Evolutionary conservation across 768 basidiomycete genomes (phyloP), one percentile per base, ranked within the genome.

Genomic region (Xanthoconium stramineum): DNA sequence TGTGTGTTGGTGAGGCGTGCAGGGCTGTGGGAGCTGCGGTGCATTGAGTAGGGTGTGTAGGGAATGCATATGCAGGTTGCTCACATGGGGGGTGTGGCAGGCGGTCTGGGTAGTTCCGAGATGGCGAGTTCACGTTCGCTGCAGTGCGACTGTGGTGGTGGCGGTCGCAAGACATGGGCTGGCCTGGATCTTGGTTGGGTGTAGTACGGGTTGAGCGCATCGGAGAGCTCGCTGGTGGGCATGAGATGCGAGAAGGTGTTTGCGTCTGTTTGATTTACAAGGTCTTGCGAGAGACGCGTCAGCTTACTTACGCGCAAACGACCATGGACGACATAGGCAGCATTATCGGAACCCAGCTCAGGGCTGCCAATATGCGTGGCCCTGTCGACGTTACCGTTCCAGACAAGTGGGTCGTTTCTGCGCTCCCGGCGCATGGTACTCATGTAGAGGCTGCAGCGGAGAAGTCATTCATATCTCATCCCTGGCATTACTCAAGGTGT

Each of bases 401-500:
- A 47, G 91, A 93, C 80, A 92, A 89, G 90, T 91, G 61, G 47
- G 79, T 65, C 33, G 53, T 45, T 35, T 45, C n/a, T 14, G 28
- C 19, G 54, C 48, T 44, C 50, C 29, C 20, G 37, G 19, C 24
- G 19, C 43, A 24, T n/a, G 29, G 43, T 52, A 48, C 45, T 50
- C 58, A 53, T 55, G 17, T 42, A 20, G 42, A 38, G 12, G 50
- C 54, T 3, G 32, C 59, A 94, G 91, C 68, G 91, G 91, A 70
- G 91, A 94, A 77, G 89, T 92, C 67, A 95, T 98, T 61, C 94
- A 98, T 73, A 98, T 99, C 66, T 97, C 94, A 17, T 95, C 94
- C 10, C 76, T 99, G 3, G 97, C 97, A n/a, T 79, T 99, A 15
- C 79, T 99, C 50, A 99, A 99, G 85, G 96, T 91, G 38, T 47